Evolutionary conservation across 2,329 filamentous ascomycete genomes (phyloP).

Genomic region (Kalmusia sp.): DNA sequence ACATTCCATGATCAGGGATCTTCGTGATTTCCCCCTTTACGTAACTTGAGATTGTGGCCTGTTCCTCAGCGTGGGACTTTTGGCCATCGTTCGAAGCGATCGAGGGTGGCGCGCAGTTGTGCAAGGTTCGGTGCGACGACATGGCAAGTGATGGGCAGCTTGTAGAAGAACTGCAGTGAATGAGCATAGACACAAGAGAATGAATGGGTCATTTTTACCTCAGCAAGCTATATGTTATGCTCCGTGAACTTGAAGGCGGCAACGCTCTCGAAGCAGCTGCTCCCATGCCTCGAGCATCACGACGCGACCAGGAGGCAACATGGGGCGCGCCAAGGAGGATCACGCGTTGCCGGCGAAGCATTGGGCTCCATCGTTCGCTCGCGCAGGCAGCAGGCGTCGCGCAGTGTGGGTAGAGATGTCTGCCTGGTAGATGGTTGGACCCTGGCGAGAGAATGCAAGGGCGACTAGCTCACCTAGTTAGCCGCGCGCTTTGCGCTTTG

Average conservation of each 20-base stretch:
- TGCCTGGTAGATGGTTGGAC: constrained; percentile 25
- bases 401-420: constrained; percentile 15
- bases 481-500: constrained; percentile 3
- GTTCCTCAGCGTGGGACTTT: background rate
- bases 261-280: background rate
- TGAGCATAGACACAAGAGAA: background rate
- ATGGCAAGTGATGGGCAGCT: background rate
- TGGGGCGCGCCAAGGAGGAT: constrained; percentile 31
- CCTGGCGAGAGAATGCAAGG: constrained; percentile 2
- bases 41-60: background rate
- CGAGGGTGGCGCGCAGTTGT: background rate
- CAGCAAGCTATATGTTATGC: background rate
- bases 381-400: constrained; percentile 34
- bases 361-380: constrained; percentile 46
- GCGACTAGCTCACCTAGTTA: constrained; percentile 7
- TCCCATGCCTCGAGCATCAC: constrained; percentile 11
- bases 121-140: background rate
- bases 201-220: background rate
- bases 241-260: background rate
- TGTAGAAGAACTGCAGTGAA: background rate
- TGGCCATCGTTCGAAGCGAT: background rate
- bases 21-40: too few species aligned
- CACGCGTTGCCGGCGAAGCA: constrained; percentile 40
- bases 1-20: too few species aligned
- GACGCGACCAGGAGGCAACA: constrained; percentile 2